Conservation (phyloP, 73 alveolate species). For the Paramecium sexaurelia region DNA sequence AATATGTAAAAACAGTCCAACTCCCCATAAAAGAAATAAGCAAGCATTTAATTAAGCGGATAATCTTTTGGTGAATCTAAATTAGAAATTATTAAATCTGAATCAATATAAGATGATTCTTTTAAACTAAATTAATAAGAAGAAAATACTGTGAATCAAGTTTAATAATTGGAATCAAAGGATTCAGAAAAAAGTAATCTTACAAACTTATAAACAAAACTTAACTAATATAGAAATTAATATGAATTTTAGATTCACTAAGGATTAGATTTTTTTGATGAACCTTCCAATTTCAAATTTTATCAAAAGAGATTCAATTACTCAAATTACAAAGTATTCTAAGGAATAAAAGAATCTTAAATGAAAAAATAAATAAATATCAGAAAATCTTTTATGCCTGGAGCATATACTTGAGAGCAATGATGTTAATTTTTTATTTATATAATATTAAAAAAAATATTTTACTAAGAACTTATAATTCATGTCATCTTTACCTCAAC, state of each 20-base stretch:
- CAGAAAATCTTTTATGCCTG: neutral
- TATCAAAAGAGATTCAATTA: neutral
- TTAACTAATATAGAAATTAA: neutral
- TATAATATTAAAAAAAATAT: too few species aligned
- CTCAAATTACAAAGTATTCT: constrained; percentile 20
- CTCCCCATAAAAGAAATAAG: neutral
- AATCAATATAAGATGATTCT: neutral
- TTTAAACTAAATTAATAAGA: neutral
- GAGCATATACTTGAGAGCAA: neutral
- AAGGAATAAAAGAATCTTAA: constrained; percentile 6
- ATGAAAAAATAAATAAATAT: neutral
- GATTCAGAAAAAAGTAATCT: neutral
- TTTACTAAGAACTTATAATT: too few species aligned
- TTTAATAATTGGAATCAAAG: neutral
- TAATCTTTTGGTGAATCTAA: neutral
- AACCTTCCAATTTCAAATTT: neutral
- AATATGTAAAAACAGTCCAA: too few species aligned
- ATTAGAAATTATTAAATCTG: neutral
- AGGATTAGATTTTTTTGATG: constrained; percentile 28
- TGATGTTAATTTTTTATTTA: too few species aligned
- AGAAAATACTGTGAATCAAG: neutral
- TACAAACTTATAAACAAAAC: neutral
- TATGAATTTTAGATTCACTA: neutral
- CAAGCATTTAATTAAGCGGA: neutral
- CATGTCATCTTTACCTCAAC: neutral